phyloP scores from a whole-genome alignment of 148 eudicot species.

The Selenicereus undatus region DNA sequence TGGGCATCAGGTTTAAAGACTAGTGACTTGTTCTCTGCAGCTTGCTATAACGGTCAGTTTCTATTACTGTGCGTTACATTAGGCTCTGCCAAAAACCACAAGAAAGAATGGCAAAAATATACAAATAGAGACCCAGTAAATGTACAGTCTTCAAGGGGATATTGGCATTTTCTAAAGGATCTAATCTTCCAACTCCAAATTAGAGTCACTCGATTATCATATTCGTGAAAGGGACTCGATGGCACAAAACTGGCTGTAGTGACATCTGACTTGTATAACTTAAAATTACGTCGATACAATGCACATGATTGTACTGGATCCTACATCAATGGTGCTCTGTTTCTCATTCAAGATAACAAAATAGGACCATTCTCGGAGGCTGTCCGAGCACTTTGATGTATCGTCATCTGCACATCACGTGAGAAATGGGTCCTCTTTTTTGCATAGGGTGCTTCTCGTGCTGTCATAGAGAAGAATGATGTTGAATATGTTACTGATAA shows the following conservation, averaged over 20 bases:
- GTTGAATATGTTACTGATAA: background rate
- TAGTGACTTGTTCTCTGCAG: background rate
- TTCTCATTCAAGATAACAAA: slow-evolving; percentile 36
- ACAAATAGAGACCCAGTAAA: slow-evolving; percentile 21
- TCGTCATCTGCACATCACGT: slow-evolving; percentile 72
- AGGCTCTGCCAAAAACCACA: slow-evolving; percentile 11
- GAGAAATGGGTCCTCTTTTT: slow-evolving; percentile 72
- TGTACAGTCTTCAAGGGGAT: slow-evolving; percentile 25
- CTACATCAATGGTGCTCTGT: background rate
- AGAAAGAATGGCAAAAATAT: slow-evolving; percentile 18
- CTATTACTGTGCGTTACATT: slow-evolving; percentile 17
- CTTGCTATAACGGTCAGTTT: slow-evolving; percentile 19
- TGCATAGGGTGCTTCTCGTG: slow-evolving; percentile 88
- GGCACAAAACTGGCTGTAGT: background rate
- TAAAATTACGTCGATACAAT: background rate
- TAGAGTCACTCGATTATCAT: background rate
- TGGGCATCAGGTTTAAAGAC: background rate
- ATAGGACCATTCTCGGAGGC: slow-evolving; percentile 97
- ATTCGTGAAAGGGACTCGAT: background rate
- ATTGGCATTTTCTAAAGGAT: slow-evolving; percentile 14
- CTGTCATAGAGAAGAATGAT: slow-evolving; percentile 32
- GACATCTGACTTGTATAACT: too few relatives aligned
- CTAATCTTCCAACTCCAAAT: slow-evolving; percentile 4
- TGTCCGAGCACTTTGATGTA: slow-evolving; percentile 59
- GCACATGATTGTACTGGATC: background rate